Evolutionary conservation across 2,329 filamentous ascomycete genomes (phyloP), one percentile per base, ranked within the genome.

Genomic region (Aspergillus aculeatinus): DNA sequence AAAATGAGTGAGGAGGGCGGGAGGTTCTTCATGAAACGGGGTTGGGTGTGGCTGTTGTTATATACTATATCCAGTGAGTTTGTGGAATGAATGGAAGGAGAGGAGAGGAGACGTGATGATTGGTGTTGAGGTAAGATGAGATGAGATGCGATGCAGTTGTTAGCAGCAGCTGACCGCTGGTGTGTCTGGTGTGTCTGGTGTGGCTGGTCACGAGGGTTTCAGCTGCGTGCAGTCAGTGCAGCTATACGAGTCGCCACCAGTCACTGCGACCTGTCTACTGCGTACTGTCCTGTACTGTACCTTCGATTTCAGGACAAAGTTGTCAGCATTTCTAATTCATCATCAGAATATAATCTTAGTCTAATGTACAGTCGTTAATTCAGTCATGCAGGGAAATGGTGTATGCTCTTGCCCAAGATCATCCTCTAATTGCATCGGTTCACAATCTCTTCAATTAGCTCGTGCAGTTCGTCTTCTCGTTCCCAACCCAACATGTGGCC

Each of bases 401-500:
- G 39, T 33, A 21, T 33, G 27, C 42, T 47, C 21, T n/a, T 19
- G 27, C 42, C 29, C 31, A 21, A 12, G 16, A 23, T 12, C 7
- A 48, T 25, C 44, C 14, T 31, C 55, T 56, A 58, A 31, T 51
- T 58, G 27, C 58, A 65, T 47, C 52, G 85, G 50, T 80, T 78
- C 12, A 81, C 74, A 60, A 89, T 80, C 39, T 81, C 83, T 66
- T 85, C 85, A 52, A 94, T 68, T 68, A 88, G 77, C 53, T 76
- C 74, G 67, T 90, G 87, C 69, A 92, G 88, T 82, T 90, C 91
- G 49, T 80, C 72, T 60, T 85, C 81, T 72, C 86, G 83, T 80
- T 96, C 91, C 68, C 89, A 83, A 5, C 89, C 82, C 27, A 92
- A 81, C 39, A 89, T 90, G 75, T 96, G 92, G 0, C 91, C 91